Base-by-base conservation (phyloP, 352 stramenopile genomes). In the Phytopythium delawarense region DNA sequence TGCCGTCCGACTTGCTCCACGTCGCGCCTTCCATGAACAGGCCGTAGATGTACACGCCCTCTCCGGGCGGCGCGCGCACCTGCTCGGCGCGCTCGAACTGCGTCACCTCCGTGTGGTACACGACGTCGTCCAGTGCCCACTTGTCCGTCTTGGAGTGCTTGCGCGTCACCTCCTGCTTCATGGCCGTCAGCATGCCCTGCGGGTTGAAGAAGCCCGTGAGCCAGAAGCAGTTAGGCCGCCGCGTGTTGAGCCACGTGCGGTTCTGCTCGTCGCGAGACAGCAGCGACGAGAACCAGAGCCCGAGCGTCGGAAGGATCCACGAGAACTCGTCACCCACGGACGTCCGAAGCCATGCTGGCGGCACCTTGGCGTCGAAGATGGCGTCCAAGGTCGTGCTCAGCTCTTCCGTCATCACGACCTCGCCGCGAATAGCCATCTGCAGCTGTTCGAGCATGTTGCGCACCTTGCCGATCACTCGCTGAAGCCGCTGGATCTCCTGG, bases 161-260 rank as follows among this genome's bases (percentile, higher is more conserved):
- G 20, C 96, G 87, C 45, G 96, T 98, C 4, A 99, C 97, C 69
- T 99, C 97, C 71, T 99, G 97, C 76, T 99, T 99, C 93, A 99
- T 99, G 44, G 96, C 96, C 49, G 97, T 99, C 40, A 99, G 82
- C 81, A 98, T 98, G 18, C 96, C 97, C 67, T 98, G 94, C 23
- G 97, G 97, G 70, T 99, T 99, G 77, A 99, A 99, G 72, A 99
- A 99, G 7, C 96, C 96, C 25, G 96, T 98, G 53, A 99, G 75
- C 96, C 96, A 99, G 72, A 98, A 99, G 57, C 87, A 97, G 64
- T 97, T 97, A 5, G 97, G 97, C 0, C 94, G 79, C 12, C 94
- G 91, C 20, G 79, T 96, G 63, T 98, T 98, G 25, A 99, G 88
- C 97, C 97, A 99, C 46, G 68, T 93, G 37, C 95, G 84, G 49